A percentile compares a stretch with the other conserved stretches of the same genome.
phyloP scores from a whole-genome alignment of 2,329 filamentous ascomycete genomes.

The Huntiella bhutanensis region DNA sequence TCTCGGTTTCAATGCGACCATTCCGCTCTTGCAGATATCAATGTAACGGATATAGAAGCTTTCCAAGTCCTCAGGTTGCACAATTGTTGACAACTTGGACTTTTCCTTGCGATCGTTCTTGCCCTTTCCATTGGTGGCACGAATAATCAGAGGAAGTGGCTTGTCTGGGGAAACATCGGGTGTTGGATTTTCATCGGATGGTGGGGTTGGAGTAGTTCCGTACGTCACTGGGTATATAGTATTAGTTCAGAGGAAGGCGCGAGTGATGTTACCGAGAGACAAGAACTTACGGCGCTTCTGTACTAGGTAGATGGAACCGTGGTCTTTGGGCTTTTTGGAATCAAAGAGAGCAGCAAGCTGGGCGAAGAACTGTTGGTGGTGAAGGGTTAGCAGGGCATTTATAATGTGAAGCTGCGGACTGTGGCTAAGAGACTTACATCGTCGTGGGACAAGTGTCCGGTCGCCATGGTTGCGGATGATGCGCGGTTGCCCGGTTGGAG shows the following conservation, averaged over 20 bases:
- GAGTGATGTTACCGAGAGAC: not conserved
- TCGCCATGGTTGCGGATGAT: conserved; percentile 4
- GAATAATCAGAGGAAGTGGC: conserved; percentile 57
- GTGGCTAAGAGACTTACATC: conserved; percentile 26
- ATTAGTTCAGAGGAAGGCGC: not conserved
- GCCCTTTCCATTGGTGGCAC: conserved; percentile 64
- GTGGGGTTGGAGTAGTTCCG: conserved; percentile 22
- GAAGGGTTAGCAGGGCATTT: not conserved
- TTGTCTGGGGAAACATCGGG: conserved; percentile 39
- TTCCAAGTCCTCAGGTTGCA: conserved; percentile 57
- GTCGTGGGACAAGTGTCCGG: conserved; percentile 36
- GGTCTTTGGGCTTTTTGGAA: conserved; percentile 44
- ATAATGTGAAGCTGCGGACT: not conserved
- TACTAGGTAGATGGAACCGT: conserved; percentile 54
- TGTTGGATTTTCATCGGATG: conserved; percentile 31
- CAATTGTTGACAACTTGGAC: conserved; percentile 66
- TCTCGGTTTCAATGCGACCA: conserved; percentile 78
- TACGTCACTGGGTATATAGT: conserved; percentile 22
- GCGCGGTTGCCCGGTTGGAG: not conserved
- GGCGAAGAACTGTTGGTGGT: conserved; percentile 2
- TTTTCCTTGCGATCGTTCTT: conserved; percentile 37
- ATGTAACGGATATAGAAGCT: conserved; percentile 71
- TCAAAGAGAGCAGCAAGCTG: conserved; percentile 39
- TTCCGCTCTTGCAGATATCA: conserved; percentile 75
- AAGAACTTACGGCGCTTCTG: conserved; percentile 50